Percentiles rank a stretch among this genome's conserved stretches.
Conservation (phyloP, 2,329 filamentous ascomycete genomes). For the Curvularia eragrostidis region DNA sequence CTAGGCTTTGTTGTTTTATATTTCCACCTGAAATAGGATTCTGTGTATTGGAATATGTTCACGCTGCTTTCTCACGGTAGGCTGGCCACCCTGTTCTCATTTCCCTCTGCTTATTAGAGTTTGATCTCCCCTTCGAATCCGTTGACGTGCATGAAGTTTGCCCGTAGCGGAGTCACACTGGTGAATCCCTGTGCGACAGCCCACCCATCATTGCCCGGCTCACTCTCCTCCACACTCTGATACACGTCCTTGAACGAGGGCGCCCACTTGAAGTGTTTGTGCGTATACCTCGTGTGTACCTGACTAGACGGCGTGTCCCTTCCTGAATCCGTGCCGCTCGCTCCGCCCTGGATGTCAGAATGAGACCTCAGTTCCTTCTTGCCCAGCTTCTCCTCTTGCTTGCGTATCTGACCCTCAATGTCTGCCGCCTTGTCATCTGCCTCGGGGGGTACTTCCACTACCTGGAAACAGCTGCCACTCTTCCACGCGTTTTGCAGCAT, state of each 20-base stretch:
- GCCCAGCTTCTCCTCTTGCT: conserved; percentile 62
- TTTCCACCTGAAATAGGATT: background rate
- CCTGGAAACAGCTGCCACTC: conserved; percentile 84
- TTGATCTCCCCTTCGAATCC: conserved; percentile 44
- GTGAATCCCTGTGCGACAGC: conserved; percentile 86
- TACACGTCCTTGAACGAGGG: conserved; percentile 87
- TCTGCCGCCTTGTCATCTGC: conserved; percentile 66
- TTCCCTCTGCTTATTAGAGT: conserved; percentile 15
- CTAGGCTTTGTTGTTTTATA: background rate
- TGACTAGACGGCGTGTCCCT: conserved; percentile 37
- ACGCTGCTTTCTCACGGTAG: background rate
- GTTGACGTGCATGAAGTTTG: conserved; percentile 81
- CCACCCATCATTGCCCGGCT: conserved; percentile 91
- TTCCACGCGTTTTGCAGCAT: conserved; percentile 93
- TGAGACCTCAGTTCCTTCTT: conserved; percentile 47
- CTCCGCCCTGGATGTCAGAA: conserved; percentile 23
- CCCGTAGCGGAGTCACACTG: conserved; percentile 87
- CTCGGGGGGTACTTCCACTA: conserved; percentile 70
- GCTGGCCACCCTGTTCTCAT: background rate
- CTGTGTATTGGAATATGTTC: background rate
- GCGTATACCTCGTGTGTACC: conserved; percentile 63
- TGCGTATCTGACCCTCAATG: conserved; percentile 76
- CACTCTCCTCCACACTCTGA: conserved; percentile 79
- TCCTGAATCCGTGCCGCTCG: conserved; percentile 37
- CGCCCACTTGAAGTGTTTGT: conserved; percentile 95